A percentile compares a stretch with the other conserved stretches of the same genome.
Conservation (phyloP, 257 asterid genomes). For the Sherardia arvensis region DNA sequence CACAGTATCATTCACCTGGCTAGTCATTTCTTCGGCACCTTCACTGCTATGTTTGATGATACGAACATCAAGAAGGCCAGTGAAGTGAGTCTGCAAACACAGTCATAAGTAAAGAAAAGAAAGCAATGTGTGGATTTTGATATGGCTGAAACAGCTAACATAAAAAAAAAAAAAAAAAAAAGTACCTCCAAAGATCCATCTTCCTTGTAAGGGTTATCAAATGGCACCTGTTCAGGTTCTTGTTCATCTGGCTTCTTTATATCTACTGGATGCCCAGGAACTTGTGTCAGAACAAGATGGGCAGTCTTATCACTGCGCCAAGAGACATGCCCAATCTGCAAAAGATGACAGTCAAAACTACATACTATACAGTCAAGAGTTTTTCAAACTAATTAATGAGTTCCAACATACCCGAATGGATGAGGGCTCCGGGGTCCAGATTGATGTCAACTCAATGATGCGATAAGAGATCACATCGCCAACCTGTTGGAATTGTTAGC, state of each 20-base stretch:
- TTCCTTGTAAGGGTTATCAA: constrained; percentile 48
- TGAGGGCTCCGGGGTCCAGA: constrained; percentile 91
- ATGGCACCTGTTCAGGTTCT: constrained; percentile 33
- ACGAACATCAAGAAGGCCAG: constrained; percentile 66
- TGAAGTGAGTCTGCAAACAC: constrained; percentile 58
- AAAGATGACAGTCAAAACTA: constrained; percentile 16
- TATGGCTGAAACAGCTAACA: not conserved
- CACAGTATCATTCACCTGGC: constrained; percentile 19
- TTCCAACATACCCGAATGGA: constrained; percentile 49
- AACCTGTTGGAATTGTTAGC: constrained; percentile 34
- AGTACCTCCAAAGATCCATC: constrained; percentile 90
- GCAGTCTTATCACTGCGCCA: constrained; percentile 37
- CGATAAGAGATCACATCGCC: constrained; percentile 85
- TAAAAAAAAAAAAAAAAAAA: no score
- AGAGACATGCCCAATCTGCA: constrained; percentile 72
- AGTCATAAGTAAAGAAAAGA: constrained; percentile 3
- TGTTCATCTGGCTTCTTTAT: constrained; percentile 32
- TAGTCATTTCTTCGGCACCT: constrained; percentile 19
- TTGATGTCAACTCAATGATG: constrained; percentile 71
- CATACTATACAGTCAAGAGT: not conserved
- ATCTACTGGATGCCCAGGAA: constrained; percentile 53
- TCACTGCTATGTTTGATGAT: constrained; percentile 32
- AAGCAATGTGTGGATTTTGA: constrained; percentile 2
- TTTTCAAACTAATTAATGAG: constrained; percentile 7
- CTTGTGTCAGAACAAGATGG: constrained; percentile 41